Evolutionary conservation across 495 filamentous ascomycete species (phyloP), one percentile per base, ranked within the genome.

Genomic region (Eremomyces bilateralis): DNA sequence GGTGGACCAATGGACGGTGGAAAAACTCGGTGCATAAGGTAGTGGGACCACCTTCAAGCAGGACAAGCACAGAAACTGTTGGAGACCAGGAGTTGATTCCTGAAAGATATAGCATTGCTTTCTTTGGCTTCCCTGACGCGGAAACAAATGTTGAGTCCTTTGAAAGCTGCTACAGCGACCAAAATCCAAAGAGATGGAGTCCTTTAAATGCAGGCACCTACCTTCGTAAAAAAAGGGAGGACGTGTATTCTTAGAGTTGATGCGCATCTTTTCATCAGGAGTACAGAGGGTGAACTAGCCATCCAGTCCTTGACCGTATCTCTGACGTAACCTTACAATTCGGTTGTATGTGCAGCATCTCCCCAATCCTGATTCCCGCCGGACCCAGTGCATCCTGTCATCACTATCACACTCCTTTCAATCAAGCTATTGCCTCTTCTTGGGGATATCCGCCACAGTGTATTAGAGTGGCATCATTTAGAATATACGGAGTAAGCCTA

Each of bases 51-150:
- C 35, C 34, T n/a, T n/a, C n/a, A n/a, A n/a, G n/a, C n/a, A n/a
- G n/a, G n/a, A n/a, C n/a, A n/a, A n/a, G 11, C 24, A 27, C 13
- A 6, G 6, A 8, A 13, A 27, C 8, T 27, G 24, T 27, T 6
- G 24, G 24, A 27, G 6, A n/a, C n/a, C n/a, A n/a, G 24, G 50
- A 11, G 52, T 58, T 4, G 40, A 54, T 13, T 44, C 56, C 4
- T 12, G 38, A 36, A 21, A 52, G 71, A 20, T 74, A 67, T 38
- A 71, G 66, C 10, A 73, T 74, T 41, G 66, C 68, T 2, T 75
- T 67, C 48, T 76, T 73, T 41, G 52, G 71, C 31, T 52, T 58
- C 16, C 62, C 67, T 0, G 65, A 75, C 43, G 51, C 57, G 21
- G 55, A 63, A 19, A 48, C 58, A 15, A 41, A 69, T 12, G 63